These are phyloP conservation scores for Carex kokanica DNA, from an alignment of 176 grass and related monocot species.

Conservation along the genomic window DNA sequence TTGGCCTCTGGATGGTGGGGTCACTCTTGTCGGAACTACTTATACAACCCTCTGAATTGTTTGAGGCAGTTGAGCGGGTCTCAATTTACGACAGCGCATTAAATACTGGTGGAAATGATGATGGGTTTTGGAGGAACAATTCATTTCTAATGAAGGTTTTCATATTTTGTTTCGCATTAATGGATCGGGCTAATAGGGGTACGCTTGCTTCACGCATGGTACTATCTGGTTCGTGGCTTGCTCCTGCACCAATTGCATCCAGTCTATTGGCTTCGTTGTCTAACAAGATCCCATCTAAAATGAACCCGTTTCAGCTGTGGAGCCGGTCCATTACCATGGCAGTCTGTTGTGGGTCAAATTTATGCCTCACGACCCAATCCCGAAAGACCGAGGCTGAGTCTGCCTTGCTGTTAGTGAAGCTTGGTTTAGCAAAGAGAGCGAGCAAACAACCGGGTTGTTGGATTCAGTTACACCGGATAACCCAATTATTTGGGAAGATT, in stretches of 20 bases:
- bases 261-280: slow-evolving; percentile 64
- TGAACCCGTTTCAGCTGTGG: slow-evolving; percentile 60
- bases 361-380: slow-evolving; percentile 62
- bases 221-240: slow-evolving; percentile 77
- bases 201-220: slow-evolving; percentile 80
- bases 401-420: slow-evolving; percentile 75
- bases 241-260: slow-evolving; percentile 76
- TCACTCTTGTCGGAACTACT: slow-evolving; percentile 85
- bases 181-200: slow-evolving; percentile 74
- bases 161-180: slow-evolving; percentile 75
- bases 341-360: slow-evolving; percentile 71
- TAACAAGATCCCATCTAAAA: slow-evolving; percentile 64
- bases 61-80: slow-evolving; percentile 78
- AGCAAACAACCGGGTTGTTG: slow-evolving; percentile 77
- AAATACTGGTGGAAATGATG: slow-evolving; percentile 42
- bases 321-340: slow-evolving; percentile 67
- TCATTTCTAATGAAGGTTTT: slow-evolving; percentile 79
- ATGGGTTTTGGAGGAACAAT: slow-evolving; percentile 78
- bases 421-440: slow-evolving; percentile 74
- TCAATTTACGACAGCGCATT: slow-evolving; percentile 56
- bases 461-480: slow-evolving; percentile 88
- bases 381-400: slow-evolving; percentile 88
- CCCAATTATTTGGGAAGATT: slow-evolving; percentile 72
- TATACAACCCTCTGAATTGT: slow-evolving; percentile 68
- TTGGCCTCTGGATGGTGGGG: slow-evolving; percentile 70